phyloP scores from a whole-genome alignment of 129 eudicot species.

The Lonicera japonica region DNA sequence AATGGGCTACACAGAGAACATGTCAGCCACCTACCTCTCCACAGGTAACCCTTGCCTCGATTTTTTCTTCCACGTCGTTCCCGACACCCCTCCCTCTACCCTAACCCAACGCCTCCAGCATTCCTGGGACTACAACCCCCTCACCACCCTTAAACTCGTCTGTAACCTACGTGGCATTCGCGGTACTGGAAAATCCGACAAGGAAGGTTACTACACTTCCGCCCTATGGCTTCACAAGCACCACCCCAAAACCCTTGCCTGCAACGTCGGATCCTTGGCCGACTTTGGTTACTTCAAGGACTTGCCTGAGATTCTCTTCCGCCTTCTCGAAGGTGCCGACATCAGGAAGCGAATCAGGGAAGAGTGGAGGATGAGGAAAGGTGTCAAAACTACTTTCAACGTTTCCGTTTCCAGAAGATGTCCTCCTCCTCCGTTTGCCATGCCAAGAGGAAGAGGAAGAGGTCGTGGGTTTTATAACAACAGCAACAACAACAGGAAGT shows the following conservation, averaged over 20 bases:
- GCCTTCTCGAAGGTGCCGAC: conserved; percentile 1
- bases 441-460: background rate
- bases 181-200: conserved; percentile 6
- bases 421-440: background rate
- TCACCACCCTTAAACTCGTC: conserved; percentile 10
- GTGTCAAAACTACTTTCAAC: too few species aligned
- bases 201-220: conserved; percentile 8
- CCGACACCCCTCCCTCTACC: conserved; percentile 2
- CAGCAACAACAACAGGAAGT: too few species aligned
- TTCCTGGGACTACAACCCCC: conserved; percentile 8
- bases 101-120: background rate
- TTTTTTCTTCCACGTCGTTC: conserved; percentile 5
- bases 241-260: conserved; percentile 20
- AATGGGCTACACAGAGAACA: background rate
- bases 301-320: conserved; percentile 10
- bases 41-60: conserved; percentile 10
- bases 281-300: conserved; percentile 14
- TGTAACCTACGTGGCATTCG: conserved; percentile 5
- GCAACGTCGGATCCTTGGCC: conserved; percentile 8
- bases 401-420: background rate
- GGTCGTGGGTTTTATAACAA: too few species aligned
- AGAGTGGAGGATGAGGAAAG: background rate
- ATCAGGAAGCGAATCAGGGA: background rate
- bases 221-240: conserved; percentile 8
- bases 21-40: background rate